phyloP scores from a whole-genome alignment of 805 yeast genomes.

The Candida alai region DNA sequence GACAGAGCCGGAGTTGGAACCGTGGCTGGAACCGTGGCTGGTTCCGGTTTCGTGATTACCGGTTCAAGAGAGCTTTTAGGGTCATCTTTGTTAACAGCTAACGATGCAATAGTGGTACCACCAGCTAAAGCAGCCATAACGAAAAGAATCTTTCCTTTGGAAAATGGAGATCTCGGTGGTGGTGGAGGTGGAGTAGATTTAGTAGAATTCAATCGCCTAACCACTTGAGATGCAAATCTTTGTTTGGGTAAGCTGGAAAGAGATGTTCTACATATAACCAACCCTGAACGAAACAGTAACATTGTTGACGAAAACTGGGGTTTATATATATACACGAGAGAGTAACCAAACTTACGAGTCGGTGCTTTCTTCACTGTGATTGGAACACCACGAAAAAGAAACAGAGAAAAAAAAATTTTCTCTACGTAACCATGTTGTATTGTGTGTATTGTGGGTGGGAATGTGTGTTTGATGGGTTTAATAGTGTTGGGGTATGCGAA shows the following conservation, averaged over 20 bases:
- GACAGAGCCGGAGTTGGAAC: constrained; percentile 2
- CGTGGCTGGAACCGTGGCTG: not conserved
- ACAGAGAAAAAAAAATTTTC: too few relatives aligned
- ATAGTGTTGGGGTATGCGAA: too few relatives aligned
- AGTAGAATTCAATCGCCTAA: constrained; percentile 7
- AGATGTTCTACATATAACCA: not conserved
- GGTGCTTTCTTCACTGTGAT: too few relatives aligned
- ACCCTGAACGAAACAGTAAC: not conserved
- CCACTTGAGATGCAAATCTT: not conserved
- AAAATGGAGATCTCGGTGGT: constrained; percentile 14
- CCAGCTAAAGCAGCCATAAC: constrained; percentile 46
- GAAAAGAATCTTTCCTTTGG: constrained; percentile 23
- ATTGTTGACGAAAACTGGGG: too few relatives aligned
- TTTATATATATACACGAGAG: too few relatives aligned
- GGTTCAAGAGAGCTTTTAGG: constrained; percentile 48
- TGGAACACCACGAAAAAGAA: too few relatives aligned
- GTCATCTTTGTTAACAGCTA: constrained; percentile 36
- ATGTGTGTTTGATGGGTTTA: too few relatives aligned
- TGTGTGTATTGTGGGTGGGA: too few relatives aligned
- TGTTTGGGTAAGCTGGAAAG: not conserved
- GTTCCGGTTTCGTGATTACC: constrained; percentile 19
- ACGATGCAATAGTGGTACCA: constrained; percentile 44
- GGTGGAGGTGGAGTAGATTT: constrained; percentile 6
- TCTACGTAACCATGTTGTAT: too few relatives aligned
- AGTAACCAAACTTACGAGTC: too few relatives aligned